Base-by-base conservation (phyloP, 371 early-diverging fungal genomes). In the Thermomucor indicae-seudaticae region DNA sequence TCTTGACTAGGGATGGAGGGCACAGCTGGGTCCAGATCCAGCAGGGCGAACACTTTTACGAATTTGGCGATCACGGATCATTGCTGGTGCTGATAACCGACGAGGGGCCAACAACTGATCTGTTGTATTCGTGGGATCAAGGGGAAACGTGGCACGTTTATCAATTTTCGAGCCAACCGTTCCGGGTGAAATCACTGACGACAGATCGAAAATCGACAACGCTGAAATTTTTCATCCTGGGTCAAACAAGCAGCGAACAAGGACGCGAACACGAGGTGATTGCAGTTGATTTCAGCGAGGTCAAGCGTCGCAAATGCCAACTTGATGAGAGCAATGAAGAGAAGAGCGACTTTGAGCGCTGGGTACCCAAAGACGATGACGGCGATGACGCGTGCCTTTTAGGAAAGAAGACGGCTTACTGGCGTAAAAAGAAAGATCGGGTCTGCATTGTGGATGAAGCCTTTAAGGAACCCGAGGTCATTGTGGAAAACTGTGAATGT, bases 21-120 rank as follows among this genome's bases (percentile, higher is more conserved):
- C 74, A 75, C 20, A 81, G 68, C 10, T 93, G 93, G 93, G 41
- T 42, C 7, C 67, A 80, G 55, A 74, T 90, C 11, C 75, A 75
- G 40, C 64, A 71, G 11, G 77, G 77, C 2, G 78, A 72, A 34
- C 70, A 74, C 46, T 59, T 82, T 20, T 86, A 88, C 54, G 92
- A 85, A 51, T 88, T 91, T 72, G 93, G 89, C 31, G 92, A 92
- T 49, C 85, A 88, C 51, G 93, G 93, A 14, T 81, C 81, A 0
- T 51, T 93, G 8, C 50, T 91, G 8, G 80, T 86, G 14, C 44
- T 90, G 5, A 71, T 83, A 0, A 82, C 77, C 40, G 89, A 94
- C 30, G 80, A 85, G 42, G 62, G 57, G 5, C 86, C 92, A 0
- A 91, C 92, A 0, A 79, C 89, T 47, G 75, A 77, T 23, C 58